These are phyloP conservation scores for Globisporangium splendens DNA, from an alignment of 352 stramenopile genomes.

Conservation along the genomic window DNA sequence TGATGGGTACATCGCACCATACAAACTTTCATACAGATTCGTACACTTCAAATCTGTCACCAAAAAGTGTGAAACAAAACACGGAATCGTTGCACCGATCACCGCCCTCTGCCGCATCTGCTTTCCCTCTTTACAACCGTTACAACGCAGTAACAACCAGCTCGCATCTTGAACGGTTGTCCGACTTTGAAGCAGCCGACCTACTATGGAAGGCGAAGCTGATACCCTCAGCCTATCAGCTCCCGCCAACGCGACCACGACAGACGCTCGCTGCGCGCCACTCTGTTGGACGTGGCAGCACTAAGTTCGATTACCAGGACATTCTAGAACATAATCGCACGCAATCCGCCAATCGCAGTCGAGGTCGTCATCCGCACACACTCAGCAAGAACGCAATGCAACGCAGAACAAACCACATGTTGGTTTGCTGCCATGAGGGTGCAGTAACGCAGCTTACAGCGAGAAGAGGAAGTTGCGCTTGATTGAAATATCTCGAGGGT, in stretches of 20 bases:
- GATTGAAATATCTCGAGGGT: too few species aligned
- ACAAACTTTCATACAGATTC: neutral
- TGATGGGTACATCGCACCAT: slow-evolving; percentile 4
- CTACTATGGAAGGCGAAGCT: neutral
- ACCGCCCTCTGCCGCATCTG: too few species aligned
- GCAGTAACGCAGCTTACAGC: too few species aligned
- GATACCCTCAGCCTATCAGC: neutral
- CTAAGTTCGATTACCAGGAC: neutral
- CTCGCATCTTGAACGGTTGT: too few species aligned
- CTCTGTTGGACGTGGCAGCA: neutral
- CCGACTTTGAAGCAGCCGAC: too few species aligned
- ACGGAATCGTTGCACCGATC: too few species aligned
- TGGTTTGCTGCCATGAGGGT: too few species aligned
- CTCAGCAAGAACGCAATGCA: neutral
- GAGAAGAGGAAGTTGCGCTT: too few species aligned
- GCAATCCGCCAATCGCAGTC: too few species aligned
- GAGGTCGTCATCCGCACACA: neutral
- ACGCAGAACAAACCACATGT: too few species aligned
- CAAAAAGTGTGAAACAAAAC: neutral
- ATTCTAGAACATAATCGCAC: slow-evolving; percentile 10
- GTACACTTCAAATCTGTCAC: neutral
- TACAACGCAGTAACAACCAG: neutral
- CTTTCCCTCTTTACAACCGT: neutral
- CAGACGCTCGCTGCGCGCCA: slow-evolving; percentile 1
- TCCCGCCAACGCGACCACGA: slow-evolving; percentile 2